A percentile compares a stretch with the other conserved stretches of the same genome.
phyloP scores from a whole-genome alignment of 2,329 filamentous ascomycete species.

The Bipolaris victoriae region DNA sequence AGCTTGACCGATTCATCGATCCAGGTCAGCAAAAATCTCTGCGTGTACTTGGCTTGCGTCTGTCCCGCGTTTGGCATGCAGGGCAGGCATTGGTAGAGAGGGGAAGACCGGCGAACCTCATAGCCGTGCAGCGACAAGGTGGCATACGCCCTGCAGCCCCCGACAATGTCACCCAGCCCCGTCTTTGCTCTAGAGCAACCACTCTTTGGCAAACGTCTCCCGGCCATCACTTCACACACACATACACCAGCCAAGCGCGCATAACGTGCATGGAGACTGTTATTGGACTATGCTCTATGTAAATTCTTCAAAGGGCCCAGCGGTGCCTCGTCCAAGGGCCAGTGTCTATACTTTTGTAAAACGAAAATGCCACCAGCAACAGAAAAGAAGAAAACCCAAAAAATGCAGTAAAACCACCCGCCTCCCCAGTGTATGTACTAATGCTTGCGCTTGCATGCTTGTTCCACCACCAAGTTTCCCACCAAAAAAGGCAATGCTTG shows the following conservation, averaged over 20 bases:
- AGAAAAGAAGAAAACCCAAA: neutral
- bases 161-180: slow-evolving; percentile 20
- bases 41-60: slow-evolving; percentile 10
- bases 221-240: neutral
- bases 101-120: slow-evolving; percentile 13
- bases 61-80: slow-evolving; percentile 12
- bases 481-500: slow-evolving; percentile 10
- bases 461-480: slow-evolving; percentile 15
- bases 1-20: slow-evolving; percentile 3
- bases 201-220: neutral
- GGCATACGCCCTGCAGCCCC: slow-evolving; percentile 24
- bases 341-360: slow-evolving; percentile 32
- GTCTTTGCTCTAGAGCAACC: slow-evolving; percentile 1
- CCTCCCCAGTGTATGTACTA: slow-evolving; percentile 28
- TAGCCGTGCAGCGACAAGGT: slow-evolving; percentile 11
- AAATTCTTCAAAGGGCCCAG: slow-evolving; percentile 21
- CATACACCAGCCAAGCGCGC: neutral
- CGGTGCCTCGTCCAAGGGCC: slow-evolving; percentile 27
- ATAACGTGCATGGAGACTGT: neutral
- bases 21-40: slow-evolving; percentile 16
- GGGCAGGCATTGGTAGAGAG: slow-evolving; percentile 4
- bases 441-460: slow-evolving; percentile 23
- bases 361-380: slow-evolving; percentile 16
- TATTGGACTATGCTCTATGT: slow-evolving; percentile 13
- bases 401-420: slow-evolving; percentile 11